phyloP scores from a whole-genome alignment of 345 rosid species.

The Durio zibethinus region DNA sequence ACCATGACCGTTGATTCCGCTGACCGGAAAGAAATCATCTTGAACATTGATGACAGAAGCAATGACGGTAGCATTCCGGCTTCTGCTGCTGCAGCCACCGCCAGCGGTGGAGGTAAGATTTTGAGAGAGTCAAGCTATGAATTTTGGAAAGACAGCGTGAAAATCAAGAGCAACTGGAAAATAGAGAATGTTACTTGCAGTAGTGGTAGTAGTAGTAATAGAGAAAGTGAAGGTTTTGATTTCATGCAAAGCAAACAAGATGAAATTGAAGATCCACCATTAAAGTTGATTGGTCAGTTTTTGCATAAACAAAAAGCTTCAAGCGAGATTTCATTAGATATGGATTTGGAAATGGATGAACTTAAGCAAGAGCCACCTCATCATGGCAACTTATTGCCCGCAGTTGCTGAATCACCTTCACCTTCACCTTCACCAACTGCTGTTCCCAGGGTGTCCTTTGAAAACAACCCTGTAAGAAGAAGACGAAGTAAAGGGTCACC shows the following conservation, averaged over 20 bases:
- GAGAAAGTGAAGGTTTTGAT: slow-evolving; percentile 31
- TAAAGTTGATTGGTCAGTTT: slow-evolving; percentile 65
- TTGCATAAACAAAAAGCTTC: slow-evolving; percentile 69
- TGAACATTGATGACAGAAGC: slow-evolving; percentile 33
- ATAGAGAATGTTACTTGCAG: slow-evolving; percentile 13
- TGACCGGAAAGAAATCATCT: slow-evolving; percentile 35
- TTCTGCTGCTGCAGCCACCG: slow-evolving; percentile 14
- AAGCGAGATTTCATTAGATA: slow-evolving; percentile 65
- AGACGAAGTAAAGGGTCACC: slow-evolving; percentile 32
- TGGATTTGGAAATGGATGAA: slow-evolving; percentile 74
- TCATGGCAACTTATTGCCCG: not conserved
- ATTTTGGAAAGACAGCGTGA: slow-evolving; percentile 33
- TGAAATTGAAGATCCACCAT: slow-evolving; percentile 57
- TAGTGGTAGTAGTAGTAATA: not conserved
- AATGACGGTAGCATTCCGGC: slow-evolving; percentile 17
- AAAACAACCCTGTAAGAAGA: slow-evolving; percentile 30
- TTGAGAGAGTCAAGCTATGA: slow-evolving; percentile 67
- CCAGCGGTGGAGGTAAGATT: slow-evolving; percentile 26
- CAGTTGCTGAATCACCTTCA: slow-evolving; percentile 19
- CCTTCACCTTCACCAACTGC: slow-evolving; percentile 10
- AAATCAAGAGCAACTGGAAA: slow-evolving; percentile 17
- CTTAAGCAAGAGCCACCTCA: slow-evolving; percentile 27
- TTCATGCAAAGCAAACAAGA: slow-evolving; percentile 22
- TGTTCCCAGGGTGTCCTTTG: slow-evolving; percentile 33
- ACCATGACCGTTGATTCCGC: slow-evolving; percentile 38